Evolutionary conservation across 306 rosid genomes (phyloP), one percentile per base, ranked within the genome.

Genomic region (Acmispon strigosus): DNA sequence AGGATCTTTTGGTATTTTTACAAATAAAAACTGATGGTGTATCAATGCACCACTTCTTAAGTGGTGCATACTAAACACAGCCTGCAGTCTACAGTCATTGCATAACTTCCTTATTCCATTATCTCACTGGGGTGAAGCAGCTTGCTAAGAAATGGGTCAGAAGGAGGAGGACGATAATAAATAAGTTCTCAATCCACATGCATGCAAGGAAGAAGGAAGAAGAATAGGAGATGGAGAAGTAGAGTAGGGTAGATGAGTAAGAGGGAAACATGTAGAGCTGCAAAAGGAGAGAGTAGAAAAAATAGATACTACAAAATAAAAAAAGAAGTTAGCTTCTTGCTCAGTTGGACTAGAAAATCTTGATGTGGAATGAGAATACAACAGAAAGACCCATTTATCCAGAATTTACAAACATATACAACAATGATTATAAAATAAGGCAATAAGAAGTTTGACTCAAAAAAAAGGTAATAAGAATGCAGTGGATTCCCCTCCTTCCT

Each of bases 351-450:
- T 32, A 72, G 77, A 73, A 73, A 56, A 34, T 29, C 50, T 43
- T 37, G 63, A 47, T 41, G 43, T 56, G 84, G 83, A 84, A 62
- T 64, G 81, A 78, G 66, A 88, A 80, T 82, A 87, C 87, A 85
- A 73, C 68, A 77, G 73, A 72, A 79, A 67, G 66, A 77, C 85
- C 73, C 4, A 58, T 52, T 61, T 69, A 56, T 47, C 85, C 85
- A 34, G 79, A 84, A 77, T 75, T 79, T 84, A 74, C 76, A 68
- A 70, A 84, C 81, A 88, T 73, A 13, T 78, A 84, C 80, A 83
- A 51, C 79, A 76, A 64, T 22, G 34, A 52, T 55, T 48, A 1
- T 4, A 27, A 27, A 27, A 4, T 27, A 27, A 27, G 34, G 34
- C 34, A 27, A 27, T 4, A 27, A 27, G 1, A 6, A 32, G 2